Percentiles rank a stretch among this genome's conserved stretches.
phyloP scores from a whole-genome alignment of 331 rosid genomes.

The Malus hybrid region DNA sequence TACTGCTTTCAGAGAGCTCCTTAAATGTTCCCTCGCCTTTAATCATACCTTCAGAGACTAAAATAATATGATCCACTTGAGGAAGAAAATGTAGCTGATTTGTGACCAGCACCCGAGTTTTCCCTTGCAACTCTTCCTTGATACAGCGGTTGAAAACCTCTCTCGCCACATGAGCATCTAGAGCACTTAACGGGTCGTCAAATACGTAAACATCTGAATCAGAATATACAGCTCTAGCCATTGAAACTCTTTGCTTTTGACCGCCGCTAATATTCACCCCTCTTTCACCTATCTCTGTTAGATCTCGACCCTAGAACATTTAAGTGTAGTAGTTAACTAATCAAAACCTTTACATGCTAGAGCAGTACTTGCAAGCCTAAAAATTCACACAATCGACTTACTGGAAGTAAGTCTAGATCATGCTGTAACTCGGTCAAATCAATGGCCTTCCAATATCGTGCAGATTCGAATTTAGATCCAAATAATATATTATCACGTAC shows the following conservation, averaged over 20 bases:
- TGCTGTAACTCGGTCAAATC: constrained; percentile 55
- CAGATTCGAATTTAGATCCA: constrained; percentile 61
- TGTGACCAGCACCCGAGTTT: constrained; percentile 85
- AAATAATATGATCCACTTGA: constrained; percentile 63
- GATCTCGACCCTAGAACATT: constrained; percentile 59
- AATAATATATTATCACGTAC: constrained; percentile 81
- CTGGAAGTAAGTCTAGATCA: constrained; percentile 74
- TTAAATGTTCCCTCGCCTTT: constrained; percentile 82
- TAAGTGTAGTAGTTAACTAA: constrained; percentile 6
- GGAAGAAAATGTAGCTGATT: constrained; percentile 95
- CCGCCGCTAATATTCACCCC: constrained; percentile 97
- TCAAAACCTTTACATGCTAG: not conserved
- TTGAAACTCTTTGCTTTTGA: constrained; percentile 88
- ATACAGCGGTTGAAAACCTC: constrained; percentile 84
- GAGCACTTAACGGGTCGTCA: constrained; percentile 95
- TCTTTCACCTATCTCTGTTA: constrained; percentile 91
- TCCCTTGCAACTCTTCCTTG: constrained; percentile 73
- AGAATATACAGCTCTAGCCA: constrained; percentile 91
- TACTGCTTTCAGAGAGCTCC: constrained; percentile 58
- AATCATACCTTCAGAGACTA: constrained; percentile 59
- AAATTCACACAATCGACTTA: constrained; percentile 24
- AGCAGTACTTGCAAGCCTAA: constrained; percentile 10
- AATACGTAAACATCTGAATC: constrained; percentile 73
- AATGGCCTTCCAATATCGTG: constrained; percentile 62
- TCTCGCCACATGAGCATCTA: constrained; percentile 78